These are phyloP conservation scores for Tricholoma hemisulphureum DNA, from an alignment of 768 basidiomycete genomes.

Conservation along the genomic window DNA sequence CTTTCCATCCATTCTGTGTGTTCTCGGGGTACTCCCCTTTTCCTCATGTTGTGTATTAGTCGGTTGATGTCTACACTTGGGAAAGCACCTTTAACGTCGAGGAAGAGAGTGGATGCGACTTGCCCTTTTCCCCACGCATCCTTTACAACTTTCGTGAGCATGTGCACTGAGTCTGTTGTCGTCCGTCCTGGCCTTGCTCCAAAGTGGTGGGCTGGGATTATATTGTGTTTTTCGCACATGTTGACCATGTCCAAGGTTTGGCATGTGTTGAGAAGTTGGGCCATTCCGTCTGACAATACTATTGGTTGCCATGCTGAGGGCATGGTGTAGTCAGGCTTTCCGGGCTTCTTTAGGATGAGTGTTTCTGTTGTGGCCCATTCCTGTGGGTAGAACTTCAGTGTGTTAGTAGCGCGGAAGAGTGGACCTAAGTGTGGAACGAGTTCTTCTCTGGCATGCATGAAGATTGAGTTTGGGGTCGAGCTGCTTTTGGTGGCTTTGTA, in stretches of 20 bases:
- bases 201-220: slow-evolving; percentile 23
- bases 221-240: neutral
- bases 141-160: slow-evolving; percentile 31
- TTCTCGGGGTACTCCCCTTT: too few species aligned
- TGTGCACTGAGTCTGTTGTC: slow-evolving; percentile 32
- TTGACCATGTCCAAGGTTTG: neutral
- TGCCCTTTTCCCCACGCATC: slow-evolving; percentile 31
- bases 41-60: slow-evolving; percentile 1
- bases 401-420: too few species aligned
- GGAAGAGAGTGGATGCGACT: slow-evolving; percentile 24
- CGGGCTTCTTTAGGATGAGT: too few species aligned
- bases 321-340: neutral
- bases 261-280: neutral
- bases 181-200: slow-evolving; percentile 25
- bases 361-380: neutral
- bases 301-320: neutral
- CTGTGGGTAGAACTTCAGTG: too few species aligned
- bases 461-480: neutral
- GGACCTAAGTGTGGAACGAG: too few species aligned
- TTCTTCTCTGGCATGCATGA: too few species aligned
- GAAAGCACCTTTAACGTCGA: slow-evolving; percentile 25
- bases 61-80: neutral
- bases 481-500: neutral
- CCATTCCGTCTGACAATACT: neutral
- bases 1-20: slow-evolving; percentile 8